Base-by-base conservation (phyloP, 305 asterid species). In the Fraxinus baroniana region DNA sequence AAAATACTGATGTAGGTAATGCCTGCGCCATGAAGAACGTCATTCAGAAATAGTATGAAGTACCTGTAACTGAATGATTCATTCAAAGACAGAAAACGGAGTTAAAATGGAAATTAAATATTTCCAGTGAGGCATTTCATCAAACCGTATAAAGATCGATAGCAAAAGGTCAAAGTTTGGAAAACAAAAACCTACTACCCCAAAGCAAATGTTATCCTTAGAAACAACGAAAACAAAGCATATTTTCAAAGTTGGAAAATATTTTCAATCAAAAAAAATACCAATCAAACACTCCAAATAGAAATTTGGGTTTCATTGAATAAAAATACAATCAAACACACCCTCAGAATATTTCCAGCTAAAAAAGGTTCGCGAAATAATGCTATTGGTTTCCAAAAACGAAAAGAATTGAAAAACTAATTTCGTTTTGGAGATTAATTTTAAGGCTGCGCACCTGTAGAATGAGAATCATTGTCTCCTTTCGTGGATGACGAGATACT, bases 11-110 rank as follows among this genome's bases (percentile, higher is more conserved):
- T 33, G 74, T 66, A n/a, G 84, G 36, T 24, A 41, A 74, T 57
- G 64, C 79, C 87, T 84, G 77, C 81, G 55, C 70, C 41, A 20
- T 37, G 44, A 26, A 46, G 30, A 32, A 60, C 33, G 74, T 44
- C 35, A 36, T 12, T 55, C 36, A 57, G 74, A 71, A 62, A 17
- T 22, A 22, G 71, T 7, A 22, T 22, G 35, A 41, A 66, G 46
- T 70, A 26, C 37, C 18, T 13, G 22, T 13, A 70, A 70, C 75
- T 4, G 37, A 68, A 12, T 2, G 9, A 8, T 60, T 60, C 68
- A 57, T 57, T 22, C 15, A 22, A 22, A 62, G 15, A 22, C 32
- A 62, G 6, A 22, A 62, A 22, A 8, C 6, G 6, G 71, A 62
- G 32, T 22, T 60, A 62, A 62, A 41, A 20, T 2, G 17, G 32